Percentiles rank a stretch among this genome's conserved stretches.
Evolutionary conservation across 176 grass and related monocot species (phyloP).

Genomic region (Zoysia pacifica): DNA sequence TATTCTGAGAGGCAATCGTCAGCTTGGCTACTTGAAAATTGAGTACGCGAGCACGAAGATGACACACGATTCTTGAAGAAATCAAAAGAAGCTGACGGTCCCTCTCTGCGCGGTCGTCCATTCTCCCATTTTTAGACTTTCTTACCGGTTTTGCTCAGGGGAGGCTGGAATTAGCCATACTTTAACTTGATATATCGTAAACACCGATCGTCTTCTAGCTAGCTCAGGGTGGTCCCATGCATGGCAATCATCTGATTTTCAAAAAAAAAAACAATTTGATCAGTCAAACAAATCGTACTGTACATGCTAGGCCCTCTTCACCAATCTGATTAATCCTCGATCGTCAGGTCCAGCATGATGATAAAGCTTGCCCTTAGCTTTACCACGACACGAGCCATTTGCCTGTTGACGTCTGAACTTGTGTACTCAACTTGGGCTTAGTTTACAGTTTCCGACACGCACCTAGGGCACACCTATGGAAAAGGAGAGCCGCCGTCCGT

Average conservation of each 20-base stretch:
- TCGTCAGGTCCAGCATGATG: neutral
- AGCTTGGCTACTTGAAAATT: conserved; percentile 2
- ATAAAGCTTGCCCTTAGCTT: neutral
- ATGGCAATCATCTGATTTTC: too few relatives aligned
- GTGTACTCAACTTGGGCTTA: conserved; percentile 24
- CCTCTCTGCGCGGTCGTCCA: neutral
- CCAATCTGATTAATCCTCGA: neutral
- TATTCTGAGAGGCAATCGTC: neutral
- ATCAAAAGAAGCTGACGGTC: conserved; percentile 26
- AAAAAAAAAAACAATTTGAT: neutral
- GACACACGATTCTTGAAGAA: neutral
- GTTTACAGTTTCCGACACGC: neutral
- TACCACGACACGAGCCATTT: conserved; percentile 44
- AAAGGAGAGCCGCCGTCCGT: neutral
- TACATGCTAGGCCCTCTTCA: neutral
- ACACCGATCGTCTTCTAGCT: neutral
- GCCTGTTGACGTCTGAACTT: conserved; percentile 30
- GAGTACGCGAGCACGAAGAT: neutral
- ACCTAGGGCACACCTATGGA: neutral
- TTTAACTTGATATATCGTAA: conserved; percentile 23
- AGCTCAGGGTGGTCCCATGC: too few relatives aligned
- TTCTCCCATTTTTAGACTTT: neutral
- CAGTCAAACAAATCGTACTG: neutral
- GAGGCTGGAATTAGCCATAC: neutral
- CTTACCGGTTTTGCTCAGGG: conserved; percentile 1